Percentiles rank a stretch among this genome's conserved stretches.
These are phyloP conservation scores for Botryotinia convoluta DNA, from an alignment of 2,329 filamentous ascomycete species.

Conservation along the genomic window DNA sequence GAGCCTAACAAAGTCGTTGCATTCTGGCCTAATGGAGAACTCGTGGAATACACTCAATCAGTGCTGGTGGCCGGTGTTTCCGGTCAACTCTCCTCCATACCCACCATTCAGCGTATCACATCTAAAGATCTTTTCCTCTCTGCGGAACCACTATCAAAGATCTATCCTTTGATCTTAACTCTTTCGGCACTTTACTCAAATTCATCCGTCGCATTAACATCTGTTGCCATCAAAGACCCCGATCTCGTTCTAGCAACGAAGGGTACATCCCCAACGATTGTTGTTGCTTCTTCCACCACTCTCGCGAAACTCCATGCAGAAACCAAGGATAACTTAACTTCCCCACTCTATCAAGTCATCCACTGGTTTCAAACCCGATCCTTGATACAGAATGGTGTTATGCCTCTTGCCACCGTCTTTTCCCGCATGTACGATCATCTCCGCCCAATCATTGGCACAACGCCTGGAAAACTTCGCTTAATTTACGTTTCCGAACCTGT, in stretches of 20 bases:
- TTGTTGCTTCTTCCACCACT: constrained; percentile 74
- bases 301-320: constrained; percentile 66
- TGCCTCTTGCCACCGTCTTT: constrained; percentile 65
- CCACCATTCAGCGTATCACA: constrained; percentile 69
- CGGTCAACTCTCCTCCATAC: constrained; percentile 72
- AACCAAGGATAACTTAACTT: constrained; percentile 57
- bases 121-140: constrained; percentile 80
- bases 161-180: constrained; percentile 76
- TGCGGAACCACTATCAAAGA: constrained; percentile 74
- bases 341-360: constrained; percentile 62
- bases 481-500: constrained; percentile 75
- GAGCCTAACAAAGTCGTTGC: constrained; percentile 56
- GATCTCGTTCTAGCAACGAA: constrained; percentile 72
- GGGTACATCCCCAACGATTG: constrained; percentile 74
- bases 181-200: constrained; percentile 82
- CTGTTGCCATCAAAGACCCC: constrained; percentile 71
- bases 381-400: constrained; percentile 67
- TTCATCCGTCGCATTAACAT: constrained; percentile 82
- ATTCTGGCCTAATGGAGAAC: constrained; percentile 67
- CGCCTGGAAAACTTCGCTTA: constrained; percentile 73
- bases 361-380: constrained; percentile 70
- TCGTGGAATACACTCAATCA: constrained; percentile 76
- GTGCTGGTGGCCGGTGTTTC: constrained; percentile 89
- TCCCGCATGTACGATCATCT: constrained; percentile 59
- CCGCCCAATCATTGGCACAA: constrained; percentile 57